Evolutionary conservation across 441 rosid species (phyloP).

Genomic region (Jatropha podagrica): DNA sequence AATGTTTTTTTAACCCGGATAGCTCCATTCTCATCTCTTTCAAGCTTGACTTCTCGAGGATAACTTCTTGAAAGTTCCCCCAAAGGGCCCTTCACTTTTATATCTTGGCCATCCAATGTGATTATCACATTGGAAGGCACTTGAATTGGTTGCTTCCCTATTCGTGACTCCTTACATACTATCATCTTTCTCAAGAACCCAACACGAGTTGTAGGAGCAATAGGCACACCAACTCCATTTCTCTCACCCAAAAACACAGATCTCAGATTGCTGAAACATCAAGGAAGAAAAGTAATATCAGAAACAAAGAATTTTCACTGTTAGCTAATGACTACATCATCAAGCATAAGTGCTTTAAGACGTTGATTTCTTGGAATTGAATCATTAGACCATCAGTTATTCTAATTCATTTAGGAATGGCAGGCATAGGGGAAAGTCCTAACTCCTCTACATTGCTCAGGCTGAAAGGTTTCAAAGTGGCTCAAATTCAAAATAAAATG

Average conservation of each 20-base stretch:
- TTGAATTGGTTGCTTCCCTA: conserved; percentile 79
- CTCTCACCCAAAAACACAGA: conserved; percentile 65
- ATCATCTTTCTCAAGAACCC: conserved; percentile 47
- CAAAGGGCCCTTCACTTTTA: conserved; percentile 86
- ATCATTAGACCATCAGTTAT: neutral
- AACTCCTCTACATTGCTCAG: neutral
- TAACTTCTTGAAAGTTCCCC: conserved; percentile 74
- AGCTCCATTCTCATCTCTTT: conserved; percentile 59
- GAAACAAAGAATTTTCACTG: neutral
- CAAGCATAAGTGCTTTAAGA: neutral
- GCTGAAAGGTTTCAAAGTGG: neutral
- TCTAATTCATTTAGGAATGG: neutral
- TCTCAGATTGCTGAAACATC: conserved; percentile 57
- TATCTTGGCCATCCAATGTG: conserved; percentile 59
- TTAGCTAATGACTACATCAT: conserved; percentile 3
- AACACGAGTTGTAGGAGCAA: conserved; percentile 36
- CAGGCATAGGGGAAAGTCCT: neutral
- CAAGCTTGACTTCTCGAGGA: conserved; percentile 76
- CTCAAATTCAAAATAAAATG: neutral
- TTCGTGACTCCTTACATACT: conserved; percentile 88
- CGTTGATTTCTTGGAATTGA: neutral
- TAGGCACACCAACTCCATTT: conserved; percentile 41
- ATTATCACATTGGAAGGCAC: conserved; percentile 81
- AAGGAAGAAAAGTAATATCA: conserved; percentile 8
- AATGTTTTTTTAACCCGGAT: conserved; percentile 64